Percentiles rank a stretch among this genome's conserved stretches.
phyloP scores from a whole-genome alignment of 2,329 filamentous ascomycete genomes.

The Epichloe uncinata region DNA sequence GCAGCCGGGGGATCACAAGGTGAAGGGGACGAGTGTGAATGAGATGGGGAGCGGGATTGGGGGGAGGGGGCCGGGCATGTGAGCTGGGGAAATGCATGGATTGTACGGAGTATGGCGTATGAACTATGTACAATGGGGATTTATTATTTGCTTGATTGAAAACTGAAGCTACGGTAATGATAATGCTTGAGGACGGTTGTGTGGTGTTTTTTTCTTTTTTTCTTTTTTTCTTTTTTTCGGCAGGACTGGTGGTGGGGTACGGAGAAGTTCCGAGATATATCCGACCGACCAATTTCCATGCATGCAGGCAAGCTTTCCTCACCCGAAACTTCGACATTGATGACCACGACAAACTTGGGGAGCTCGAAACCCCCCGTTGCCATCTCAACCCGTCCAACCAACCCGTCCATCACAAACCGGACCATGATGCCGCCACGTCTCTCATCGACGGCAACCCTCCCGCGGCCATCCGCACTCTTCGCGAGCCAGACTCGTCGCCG shows the following conservation, averaged over 20 bases:
- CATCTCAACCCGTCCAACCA: too few species aligned
- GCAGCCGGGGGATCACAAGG: slow-evolving; percentile 76
- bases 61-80: slow-evolving; percentile 22
- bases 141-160: too few species aligned
- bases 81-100: not conserved
- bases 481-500: slow-evolving; percentile 17
- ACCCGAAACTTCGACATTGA: not conserved
- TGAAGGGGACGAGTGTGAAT: slow-evolving; percentile 43
- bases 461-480: slow-evolving; percentile 20
- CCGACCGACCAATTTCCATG: slow-evolving; percentile 1
- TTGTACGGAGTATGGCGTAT: too few species aligned
- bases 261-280: slow-evolving; percentile 6
- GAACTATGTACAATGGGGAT: too few species aligned
- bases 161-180: not conserved
- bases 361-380: too few species aligned
- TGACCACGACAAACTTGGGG: not conserved
- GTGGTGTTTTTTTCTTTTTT: not conserved
- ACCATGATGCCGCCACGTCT: slow-evolving; percentile 33
- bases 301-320: not conserved
- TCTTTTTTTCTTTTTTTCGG: not conserved
- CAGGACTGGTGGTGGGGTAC: too few species aligned
- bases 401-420: not conserved
- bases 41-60: slow-evolving; percentile 43
- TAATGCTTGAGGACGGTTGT: not conserved
- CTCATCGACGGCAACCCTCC: slow-evolving; percentile 29